Percentiles rank a stretch among this genome's conserved stretches.
Evolutionary conservation across 192 early-diverging fungal species (phyloP).

Genomic region (Coemansia sp.): DNA sequence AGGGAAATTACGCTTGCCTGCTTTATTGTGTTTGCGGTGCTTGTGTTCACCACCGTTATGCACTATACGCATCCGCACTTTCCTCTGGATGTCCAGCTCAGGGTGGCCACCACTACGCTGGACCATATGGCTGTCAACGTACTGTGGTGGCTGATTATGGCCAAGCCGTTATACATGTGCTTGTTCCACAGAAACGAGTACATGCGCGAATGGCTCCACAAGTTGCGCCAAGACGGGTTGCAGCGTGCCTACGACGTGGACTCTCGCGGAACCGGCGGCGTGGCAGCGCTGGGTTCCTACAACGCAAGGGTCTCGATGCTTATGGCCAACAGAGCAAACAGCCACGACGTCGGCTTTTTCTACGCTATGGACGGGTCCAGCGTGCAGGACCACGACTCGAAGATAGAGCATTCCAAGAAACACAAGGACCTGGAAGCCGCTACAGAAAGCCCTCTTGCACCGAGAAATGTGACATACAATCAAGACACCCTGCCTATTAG

Average conservation of each 20-base stretch:
- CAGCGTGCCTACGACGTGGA: constrained; percentile 11
- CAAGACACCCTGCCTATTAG: background rate
- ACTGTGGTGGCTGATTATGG: constrained; percentile 27
- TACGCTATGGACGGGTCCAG: background rate
- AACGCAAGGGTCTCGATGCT: constrained; percentile 1
- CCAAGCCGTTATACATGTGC: constrained; percentile 2
- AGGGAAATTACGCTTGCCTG: constrained; percentile 35
- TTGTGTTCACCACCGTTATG: constrained; percentile 37
- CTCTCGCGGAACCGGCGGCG: constrained; percentile 6
- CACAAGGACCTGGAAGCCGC: background rate
- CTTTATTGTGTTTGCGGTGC: constrained; percentile 19
- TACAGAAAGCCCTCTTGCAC: background rate
- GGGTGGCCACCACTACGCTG: constrained; percentile 33
- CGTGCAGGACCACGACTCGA: background rate
- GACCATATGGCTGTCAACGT: constrained; percentile 32
- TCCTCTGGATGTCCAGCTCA: constrained; percentile 16
- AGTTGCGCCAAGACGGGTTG: constrained; percentile 5
- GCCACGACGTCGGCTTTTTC: background rate
- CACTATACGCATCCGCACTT: constrained; percentile 27
- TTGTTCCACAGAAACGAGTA: background rate
- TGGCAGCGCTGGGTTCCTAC: constrained; percentile 1
- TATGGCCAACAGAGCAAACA: background rate
- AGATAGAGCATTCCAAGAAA: background rate
- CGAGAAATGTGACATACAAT: background rate
- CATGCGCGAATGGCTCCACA: background rate